Conservation (phyloP, 202 grass and related monocot genomes). For the Bolboschoenoplectus hybrid region DNA sequence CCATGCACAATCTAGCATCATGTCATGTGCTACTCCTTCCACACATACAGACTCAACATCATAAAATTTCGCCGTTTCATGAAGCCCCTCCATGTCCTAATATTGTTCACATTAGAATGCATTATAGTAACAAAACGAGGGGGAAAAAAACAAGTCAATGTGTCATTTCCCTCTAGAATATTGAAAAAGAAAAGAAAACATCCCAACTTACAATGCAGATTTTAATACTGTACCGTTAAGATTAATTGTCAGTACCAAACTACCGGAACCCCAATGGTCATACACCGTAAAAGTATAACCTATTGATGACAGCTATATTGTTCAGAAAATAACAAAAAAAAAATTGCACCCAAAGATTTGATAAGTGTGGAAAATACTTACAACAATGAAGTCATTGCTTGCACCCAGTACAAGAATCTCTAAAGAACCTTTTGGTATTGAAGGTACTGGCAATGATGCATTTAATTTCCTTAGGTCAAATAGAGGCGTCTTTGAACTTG, state of each 20-base stretch:
- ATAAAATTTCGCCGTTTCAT: slow-evolving; percentile 81
- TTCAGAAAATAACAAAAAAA: background rate
- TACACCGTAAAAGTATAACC: background rate
- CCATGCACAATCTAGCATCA: slow-evolving; percentile 89
- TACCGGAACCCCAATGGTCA: background rate
- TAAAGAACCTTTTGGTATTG: slow-evolving; percentile 44
- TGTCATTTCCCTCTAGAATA: background rate
- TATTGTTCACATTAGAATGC: slow-evolving; percentile 29
- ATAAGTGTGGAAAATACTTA: slow-evolving; percentile 48
- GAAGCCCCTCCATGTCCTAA: slow-evolving; percentile 78
- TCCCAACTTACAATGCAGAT: background rate
- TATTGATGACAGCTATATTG: background rate
- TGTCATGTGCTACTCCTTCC: slow-evolving; percentile 78
- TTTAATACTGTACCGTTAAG: background rate
- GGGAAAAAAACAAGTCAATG: background rate
- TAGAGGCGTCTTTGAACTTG: slow-evolving; percentile 71
- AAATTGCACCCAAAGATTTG: slow-evolving; percentile 2
- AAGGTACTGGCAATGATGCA: slow-evolving; percentile 74
- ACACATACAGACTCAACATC: slow-evolving; percentile 58
- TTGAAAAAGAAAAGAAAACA: background rate
- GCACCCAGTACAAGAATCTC: slow-evolving; percentile 75
- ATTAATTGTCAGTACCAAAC: background rate
- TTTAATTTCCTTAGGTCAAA: slow-evolving; percentile 85
- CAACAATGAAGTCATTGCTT: slow-evolving; percentile 86
- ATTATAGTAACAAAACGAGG: background rate